Conservation (phyloP, 495 filamentous ascomycete genomes). For the Trichoderma gamsii region DNA sequence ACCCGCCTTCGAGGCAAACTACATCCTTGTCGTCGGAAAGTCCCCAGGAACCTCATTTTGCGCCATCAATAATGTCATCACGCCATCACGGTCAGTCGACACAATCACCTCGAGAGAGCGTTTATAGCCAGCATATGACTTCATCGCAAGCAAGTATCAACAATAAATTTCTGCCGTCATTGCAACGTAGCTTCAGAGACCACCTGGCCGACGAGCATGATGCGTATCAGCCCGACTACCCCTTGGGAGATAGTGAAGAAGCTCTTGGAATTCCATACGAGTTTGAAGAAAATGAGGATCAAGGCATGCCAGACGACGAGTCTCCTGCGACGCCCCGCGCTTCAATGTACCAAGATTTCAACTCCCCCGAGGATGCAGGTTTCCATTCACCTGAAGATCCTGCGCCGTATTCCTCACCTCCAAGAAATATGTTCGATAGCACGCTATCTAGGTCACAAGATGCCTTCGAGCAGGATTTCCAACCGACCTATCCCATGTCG, state of each 20-base stretch:
- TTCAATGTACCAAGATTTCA: slow-evolving; percentile 28
- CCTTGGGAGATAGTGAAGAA: slow-evolving; percentile 40
- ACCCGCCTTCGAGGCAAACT: slow-evolving; percentile 22
- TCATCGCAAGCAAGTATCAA: not conserved
- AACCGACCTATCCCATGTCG: not conserved
- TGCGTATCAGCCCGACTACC: slow-evolving; percentile 18
- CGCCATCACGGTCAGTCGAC: not conserved
- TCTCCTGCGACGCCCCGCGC: slow-evolving; percentile 36
- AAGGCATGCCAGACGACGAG: slow-evolving; percentile 13
- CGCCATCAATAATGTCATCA: not conserved
- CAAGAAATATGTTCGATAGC: not conserved
- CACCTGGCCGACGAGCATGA: not conserved
- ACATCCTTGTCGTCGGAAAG: slow-evolving; percentile 13
- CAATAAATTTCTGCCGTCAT: not conserved
- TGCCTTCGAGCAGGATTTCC: not conserved
- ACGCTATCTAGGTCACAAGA: not conserved
- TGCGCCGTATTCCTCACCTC: not conserved
- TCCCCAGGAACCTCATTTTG: not conserved
- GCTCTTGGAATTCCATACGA: slow-evolving; percentile 47
- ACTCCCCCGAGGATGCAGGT: not conserved
- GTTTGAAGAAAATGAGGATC: slow-evolving; percentile 19
- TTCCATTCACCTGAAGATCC: slow-evolving; percentile 9
- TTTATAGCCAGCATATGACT: not conserved
- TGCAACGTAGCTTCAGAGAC: not conserved
- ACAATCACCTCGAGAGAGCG: slow-evolving; percentile 21